Conservation (phyloP, 2,329 filamentous ascomycete species). For the Allantophomopsis cytisporea region DNA sequence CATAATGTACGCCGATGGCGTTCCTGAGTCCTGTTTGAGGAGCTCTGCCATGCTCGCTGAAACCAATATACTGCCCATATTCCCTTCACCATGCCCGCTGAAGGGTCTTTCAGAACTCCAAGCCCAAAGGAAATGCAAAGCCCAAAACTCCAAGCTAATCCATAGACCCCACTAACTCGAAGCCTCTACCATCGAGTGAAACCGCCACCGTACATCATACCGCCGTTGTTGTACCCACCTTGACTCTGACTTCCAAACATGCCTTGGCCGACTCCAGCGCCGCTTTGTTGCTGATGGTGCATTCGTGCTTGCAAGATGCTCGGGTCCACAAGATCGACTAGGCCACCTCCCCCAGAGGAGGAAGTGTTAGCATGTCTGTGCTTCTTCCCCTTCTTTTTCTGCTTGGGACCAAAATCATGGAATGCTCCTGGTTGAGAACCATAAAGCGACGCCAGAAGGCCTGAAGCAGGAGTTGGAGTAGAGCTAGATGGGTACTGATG, state of each 20-base stretch:
- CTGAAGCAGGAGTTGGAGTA: conserved; percentile 77
- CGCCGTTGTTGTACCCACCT: conserved; percentile 81
- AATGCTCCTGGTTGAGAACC: conserved; percentile 73
- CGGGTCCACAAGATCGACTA: conserved; percentile 99
- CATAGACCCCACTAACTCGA: conserved; percentile 11
- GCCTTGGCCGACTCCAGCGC: conserved; percentile 75
- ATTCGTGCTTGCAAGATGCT: conserved; percentile 98
- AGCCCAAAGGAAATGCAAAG: conserved; percentile 18
- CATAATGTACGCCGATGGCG: conserved; percentile 18
- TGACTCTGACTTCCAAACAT: conserved; percentile 78
- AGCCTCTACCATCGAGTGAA: conserved; percentile 52
- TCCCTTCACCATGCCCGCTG: conserved; percentile 13
- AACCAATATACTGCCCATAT: conserved; percentile 21
- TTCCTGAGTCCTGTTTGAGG: conserved; percentile 19
- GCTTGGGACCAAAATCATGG: conserved; percentile 88
- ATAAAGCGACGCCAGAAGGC: conserved; percentile 85
- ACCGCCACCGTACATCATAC: conserved; percentile 67
- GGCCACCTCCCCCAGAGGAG: conserved; percentile 96
- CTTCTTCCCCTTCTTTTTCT: conserved; percentile 99
- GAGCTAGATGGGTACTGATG: conserved; percentile 76
- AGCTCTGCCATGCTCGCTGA: conserved; percentile 32
- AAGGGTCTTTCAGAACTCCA: conserved; percentile 14
- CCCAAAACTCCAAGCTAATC: conserved; percentile 12
- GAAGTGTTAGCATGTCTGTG: conserved; percentile 99
- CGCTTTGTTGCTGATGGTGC: conserved; percentile 75